phyloP scores from a whole-genome alignment of 2,329 filamentous ascomycete genomes.

The Salinomyces thailandicus region DNA sequence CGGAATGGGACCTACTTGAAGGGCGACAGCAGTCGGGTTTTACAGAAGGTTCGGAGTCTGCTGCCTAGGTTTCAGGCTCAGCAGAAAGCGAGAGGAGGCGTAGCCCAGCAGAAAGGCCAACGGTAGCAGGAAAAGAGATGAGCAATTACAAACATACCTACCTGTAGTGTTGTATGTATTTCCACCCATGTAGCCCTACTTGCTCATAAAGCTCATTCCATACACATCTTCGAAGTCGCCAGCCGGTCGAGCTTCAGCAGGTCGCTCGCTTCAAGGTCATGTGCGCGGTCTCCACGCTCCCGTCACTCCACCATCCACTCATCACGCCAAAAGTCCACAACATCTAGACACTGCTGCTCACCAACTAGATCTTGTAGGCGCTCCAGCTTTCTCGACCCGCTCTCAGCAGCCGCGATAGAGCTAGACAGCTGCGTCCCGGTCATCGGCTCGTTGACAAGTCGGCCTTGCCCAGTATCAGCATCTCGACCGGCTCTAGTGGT shows the following conservation, averaged over 20 bases:
- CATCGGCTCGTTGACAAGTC: slow-evolving; percentile 1
- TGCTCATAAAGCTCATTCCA: too few relatives aligned
- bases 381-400: slow-evolving; percentile 11
- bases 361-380: slow-evolving; percentile 27
- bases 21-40: slow-evolving; percentile 22
- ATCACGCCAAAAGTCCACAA: slow-evolving; percentile 30
- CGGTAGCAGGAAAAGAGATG: slow-evolving; percentile 1
- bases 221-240: too few relatives aligned
- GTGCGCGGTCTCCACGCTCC: too few relatives aligned
- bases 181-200: too few relatives aligned
- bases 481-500: not conserved
- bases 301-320: slow-evolving; percentile 22
- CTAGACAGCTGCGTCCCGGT: slow-evolving; percentile 10
- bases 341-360: slow-evolving; percentile 18
- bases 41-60: slow-evolving; percentile 22
- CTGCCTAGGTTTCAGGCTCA: slow-evolving; percentile 7
- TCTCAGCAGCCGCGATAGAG: slow-evolving; percentile 12
- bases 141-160: too few relatives aligned
- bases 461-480: not conserved
- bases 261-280: too few relatives aligned
- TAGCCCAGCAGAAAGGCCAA: not conserved
- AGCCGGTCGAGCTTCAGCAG: too few relatives aligned
- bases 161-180: too few relatives aligned
- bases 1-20: slow-evolving; percentile 18
- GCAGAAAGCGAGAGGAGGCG: not conserved